Evolutionary conservation across 345 rosid species (phyloP).

Genomic region (Citrus australasica): DNA sequence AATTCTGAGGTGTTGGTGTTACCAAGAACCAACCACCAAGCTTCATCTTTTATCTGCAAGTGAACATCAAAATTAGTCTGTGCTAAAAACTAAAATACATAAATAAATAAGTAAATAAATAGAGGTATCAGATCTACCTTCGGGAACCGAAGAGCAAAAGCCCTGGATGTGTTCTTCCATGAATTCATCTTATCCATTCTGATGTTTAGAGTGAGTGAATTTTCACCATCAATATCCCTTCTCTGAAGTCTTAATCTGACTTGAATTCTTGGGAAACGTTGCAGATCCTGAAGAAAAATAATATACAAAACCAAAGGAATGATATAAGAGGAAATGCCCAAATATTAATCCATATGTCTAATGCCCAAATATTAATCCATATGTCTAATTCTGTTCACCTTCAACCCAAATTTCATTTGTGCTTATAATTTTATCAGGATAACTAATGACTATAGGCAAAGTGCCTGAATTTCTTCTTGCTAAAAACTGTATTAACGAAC

Average conservation of each 20-base stretch:
- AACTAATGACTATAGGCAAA: neutral
- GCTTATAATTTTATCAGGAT: neutral
- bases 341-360: neutral
- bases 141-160: constrained; percentile 82
- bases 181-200: constrained; percentile 63
- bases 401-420: neutral
- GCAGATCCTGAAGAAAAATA: constrained; percentile 60
- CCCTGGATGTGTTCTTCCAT: constrained; percentile 65
- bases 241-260: constrained; percentile 61
- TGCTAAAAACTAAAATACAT: constrained; percentile 1
- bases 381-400: neutral
- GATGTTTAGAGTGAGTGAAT: constrained; percentile 45
- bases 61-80: constrained; percentile 12
- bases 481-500: neutral
- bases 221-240: constrained; percentile 38
- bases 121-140: constrained; percentile 47
- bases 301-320: neutral
- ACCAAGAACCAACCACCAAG: constrained; percentile 95
- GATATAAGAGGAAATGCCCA: neutral
- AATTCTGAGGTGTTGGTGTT: constrained; percentile 63
- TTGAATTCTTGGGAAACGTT: constrained; percentile 62
- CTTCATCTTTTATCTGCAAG: constrained; percentile 86
- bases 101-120: neutral
- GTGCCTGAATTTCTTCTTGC: neutral
- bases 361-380: neutral